Base-by-base conservation (phyloP, 2,329 filamentous ascomycete species). In the Pseudogymnoascus sp. region DNA sequence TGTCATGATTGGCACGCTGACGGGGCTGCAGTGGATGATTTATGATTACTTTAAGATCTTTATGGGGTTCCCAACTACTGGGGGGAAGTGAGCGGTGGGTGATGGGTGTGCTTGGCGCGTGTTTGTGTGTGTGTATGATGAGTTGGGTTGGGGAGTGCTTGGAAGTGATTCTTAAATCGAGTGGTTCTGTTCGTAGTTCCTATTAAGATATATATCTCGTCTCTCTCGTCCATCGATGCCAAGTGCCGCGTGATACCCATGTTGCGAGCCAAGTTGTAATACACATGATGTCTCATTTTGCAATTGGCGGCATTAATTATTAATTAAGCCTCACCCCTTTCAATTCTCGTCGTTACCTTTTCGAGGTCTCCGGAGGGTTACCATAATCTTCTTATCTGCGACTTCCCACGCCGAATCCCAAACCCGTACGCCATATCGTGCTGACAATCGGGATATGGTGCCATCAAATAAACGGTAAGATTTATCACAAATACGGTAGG, bases 31-130 rank as follows among this genome's bases (percentile, higher is more conserved):
- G 79, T 96, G 91, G 91, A 91, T 96, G 88, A 95, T 93, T 74
- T 95, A 93, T 78, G 89, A 93, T 72, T 91, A 89, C 69, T 93
- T 93, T 83, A 93, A 95, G 83, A 90, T 95, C 72, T 90, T 90
- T 74, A 91, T 95, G 86, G 90, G 91, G 44, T 77, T 96, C 62
- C 91, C 91, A 2, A 95, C 91, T 3, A 96, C 91, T 0, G 91
- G 90, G 65, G 89, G 90, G 46, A 35, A 60, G 5, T 60, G 9
- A 37, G 7, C 2, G 26, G 77, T 23, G 15, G 7, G 9, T 15
- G 21, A 26, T 26, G 42, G 11, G 13, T 50, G 44, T 29, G 7
- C 6, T 46, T 7, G 19, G 1, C 23, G 21, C 26, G 37, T 38
- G 42, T 61, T 15, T 35, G 37, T 38, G 42, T 61, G 19, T 56